Conservation (phyloP, 2,329 filamentous ascomycete species). For the Chaetomium sp. region DNA sequence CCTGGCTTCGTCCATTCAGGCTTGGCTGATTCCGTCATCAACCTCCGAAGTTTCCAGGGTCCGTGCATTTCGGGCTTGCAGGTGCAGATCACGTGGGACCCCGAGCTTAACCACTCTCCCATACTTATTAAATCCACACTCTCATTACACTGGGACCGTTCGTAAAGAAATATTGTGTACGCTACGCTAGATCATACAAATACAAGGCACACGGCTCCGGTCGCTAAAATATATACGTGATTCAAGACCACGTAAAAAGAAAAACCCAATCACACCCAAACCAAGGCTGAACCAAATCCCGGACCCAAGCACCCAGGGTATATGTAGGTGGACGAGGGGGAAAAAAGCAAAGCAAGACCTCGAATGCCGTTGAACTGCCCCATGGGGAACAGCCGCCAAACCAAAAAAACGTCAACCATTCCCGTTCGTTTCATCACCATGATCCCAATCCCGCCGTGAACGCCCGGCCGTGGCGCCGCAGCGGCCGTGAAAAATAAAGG, state of each 20-base stretch:
- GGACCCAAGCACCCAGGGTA: conserved; percentile 16
- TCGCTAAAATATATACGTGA: not conserved
- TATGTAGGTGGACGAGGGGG: conserved; percentile 6
- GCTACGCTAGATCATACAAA: not conserved
- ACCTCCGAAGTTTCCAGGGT: not conserved
- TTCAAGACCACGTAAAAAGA: not conserved
- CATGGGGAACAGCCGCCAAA: not conserved
- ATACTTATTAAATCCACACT: not conserved
- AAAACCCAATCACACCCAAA: not conserved
- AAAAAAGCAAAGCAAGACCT: not conserved
- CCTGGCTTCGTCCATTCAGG: not conserved
- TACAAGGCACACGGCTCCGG: not conserved
- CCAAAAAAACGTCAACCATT: conserved; percentile 13
- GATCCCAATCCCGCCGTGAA: not conserved
- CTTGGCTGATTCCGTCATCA: conserved; percentile 23
- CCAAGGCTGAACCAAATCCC: not conserved
- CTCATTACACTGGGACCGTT: not conserved
- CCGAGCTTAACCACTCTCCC: not conserved
- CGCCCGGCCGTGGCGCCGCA: conserved; percentile 1
- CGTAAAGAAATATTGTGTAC: not conserved
- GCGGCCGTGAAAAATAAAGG: not conserved
- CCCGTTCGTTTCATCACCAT: conserved; percentile 15
- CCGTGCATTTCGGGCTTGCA: not conserved
- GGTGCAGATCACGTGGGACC: conserved; percentile 6
- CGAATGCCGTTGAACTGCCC: conserved; percentile 4